A percentile compares a stretch with the other conserved stretches of the same genome.
phyloP scores from a whole-genome alignment of 352 stramenopile species.

The Phytophthora uliginosa region DNA sequence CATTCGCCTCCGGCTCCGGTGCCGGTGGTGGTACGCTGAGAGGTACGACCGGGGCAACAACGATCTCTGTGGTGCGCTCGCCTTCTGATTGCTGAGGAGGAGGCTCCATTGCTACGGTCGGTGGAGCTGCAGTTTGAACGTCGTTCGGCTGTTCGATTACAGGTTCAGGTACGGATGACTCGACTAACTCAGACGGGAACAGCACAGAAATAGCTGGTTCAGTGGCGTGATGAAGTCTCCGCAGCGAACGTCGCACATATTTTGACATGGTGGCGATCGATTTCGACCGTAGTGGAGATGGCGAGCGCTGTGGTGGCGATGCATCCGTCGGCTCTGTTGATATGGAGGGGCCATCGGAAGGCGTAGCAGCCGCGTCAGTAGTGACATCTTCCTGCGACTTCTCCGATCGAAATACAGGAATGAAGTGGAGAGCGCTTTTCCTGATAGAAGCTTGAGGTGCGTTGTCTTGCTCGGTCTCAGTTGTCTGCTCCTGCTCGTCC shows the following conservation, averaged over 20 bases:
- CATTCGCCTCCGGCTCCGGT: not conserved
- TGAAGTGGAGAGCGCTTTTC: slow-evolving; percentile 18
- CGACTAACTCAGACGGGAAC: not conserved
- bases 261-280: slow-evolving; percentile 15
- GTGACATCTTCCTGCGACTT: slow-evolving; percentile 3
- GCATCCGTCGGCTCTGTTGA: not conserved
- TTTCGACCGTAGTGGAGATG: slow-evolving; percentile 1
- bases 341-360: not conserved
- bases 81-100: slow-evolving; percentile 29
- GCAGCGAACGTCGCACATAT: slow-evolving; percentile 25
- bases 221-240: not conserved
- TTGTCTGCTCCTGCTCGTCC: not conserved
- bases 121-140: not conserved
- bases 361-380: not conserved
- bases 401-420: slow-evolving; percentile 18
- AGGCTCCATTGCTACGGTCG: not conserved
- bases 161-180: slow-evolving; percentile 12
- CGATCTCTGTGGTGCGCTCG: slow-evolving; percentile 31
- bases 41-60: not conserved
- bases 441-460: slow-evolving; percentile 6
- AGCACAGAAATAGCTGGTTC: slow-evolving; percentile 6
- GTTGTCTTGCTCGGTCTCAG: slow-evolving; percentile 6
- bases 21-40: not conserved
- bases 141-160: slow-evolving; percentile 8
- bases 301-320: not conserved